Percentiles rank a stretch among this genome's conserved stretches.
phyloP scores from a whole-genome alignment of 768 basidiomycete genomes.

The Suillus subaureus region DNA sequence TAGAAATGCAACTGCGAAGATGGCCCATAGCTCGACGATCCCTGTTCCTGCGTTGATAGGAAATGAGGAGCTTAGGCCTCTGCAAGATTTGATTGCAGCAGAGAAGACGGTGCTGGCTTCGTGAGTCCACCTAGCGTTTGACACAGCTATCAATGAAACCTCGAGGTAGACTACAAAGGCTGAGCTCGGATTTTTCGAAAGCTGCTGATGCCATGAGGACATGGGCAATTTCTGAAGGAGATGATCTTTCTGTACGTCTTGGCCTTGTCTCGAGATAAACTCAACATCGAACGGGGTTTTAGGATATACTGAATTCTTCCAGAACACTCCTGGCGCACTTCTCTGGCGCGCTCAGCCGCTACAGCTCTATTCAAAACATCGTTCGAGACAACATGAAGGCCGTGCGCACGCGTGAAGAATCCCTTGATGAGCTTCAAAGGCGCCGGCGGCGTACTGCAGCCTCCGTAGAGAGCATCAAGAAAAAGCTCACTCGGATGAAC shows the following conservation, averaged over 20 bases:
- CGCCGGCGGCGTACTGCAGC: slow-evolving; percentile 64
- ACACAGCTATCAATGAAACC: neutral
- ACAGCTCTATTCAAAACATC: slow-evolving; percentile 67
- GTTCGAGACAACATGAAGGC: slow-evolving; percentile 73
- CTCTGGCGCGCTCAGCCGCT: slow-evolving; percentile 64
- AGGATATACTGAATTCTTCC: slow-evolving; percentile 80
- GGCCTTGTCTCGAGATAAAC: slow-evolving; percentile 5
- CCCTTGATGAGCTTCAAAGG: slow-evolving; percentile 72
- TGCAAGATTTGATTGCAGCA: slow-evolving; percentile 88
- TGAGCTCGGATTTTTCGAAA: slow-evolving; percentile 66
- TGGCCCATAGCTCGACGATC: slow-evolving; percentile 88
- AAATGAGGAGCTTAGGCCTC: slow-evolving; percentile 76
- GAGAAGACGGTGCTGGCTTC: slow-evolving; percentile 82
- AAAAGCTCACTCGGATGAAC: slow-evolving; percentile 87
- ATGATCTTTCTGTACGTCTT: slow-evolving; percentile 70
- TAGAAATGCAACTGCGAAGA: slow-evolving; percentile 73
- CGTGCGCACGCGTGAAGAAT: slow-evolving; percentile 84
- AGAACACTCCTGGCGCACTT: slow-evolving; percentile 68
- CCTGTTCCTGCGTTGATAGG: slow-evolving; percentile 55
- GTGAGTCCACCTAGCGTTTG: slow-evolving; percentile 43
- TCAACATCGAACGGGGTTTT: neutral
- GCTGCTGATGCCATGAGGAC: slow-evolving; percentile 70
- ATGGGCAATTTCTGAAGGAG: slow-evolving; percentile 82
- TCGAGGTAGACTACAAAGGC: slow-evolving; percentile 55
- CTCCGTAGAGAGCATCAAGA: slow-evolving; percentile 83